Conservation (phyloP, 202 grass and related monocot species). For the Panicum virgatum region DNA sequence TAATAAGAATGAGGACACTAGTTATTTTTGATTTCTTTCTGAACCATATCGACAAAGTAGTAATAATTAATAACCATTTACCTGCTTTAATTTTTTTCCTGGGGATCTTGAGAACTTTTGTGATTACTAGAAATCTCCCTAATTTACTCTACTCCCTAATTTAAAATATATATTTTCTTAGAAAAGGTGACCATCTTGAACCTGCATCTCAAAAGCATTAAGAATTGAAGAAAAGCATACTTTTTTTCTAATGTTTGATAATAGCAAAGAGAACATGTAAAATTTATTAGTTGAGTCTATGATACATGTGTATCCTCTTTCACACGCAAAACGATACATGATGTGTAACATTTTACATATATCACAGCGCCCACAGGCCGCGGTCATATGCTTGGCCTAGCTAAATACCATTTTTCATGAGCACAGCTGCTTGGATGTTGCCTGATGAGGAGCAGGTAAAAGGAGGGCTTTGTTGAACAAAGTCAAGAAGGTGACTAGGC, state of each 20-base stretch:
- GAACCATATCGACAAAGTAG: background rate
- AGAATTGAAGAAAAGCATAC: background rate
- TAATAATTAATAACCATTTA: background rate
- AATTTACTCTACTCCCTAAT: background rate
- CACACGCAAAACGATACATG: background rate
- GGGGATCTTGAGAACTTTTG: background rate
- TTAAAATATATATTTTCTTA: background rate
- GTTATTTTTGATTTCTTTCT: background rate
- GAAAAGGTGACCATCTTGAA: background rate
- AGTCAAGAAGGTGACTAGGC: background rate
- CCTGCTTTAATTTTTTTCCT: background rate
- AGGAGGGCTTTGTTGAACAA: background rate
- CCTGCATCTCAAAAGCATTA: background rate
- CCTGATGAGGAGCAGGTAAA: background rate
- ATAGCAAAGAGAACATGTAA: background rate
- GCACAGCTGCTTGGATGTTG: background rate
- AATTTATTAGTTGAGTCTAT: background rate
- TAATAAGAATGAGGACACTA: background rate
- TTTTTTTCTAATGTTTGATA: background rate
- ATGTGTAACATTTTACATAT: no score
- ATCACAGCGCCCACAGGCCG: background rate
- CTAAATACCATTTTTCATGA: background rate
- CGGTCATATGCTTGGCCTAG: background rate
- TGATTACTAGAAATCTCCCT: background rate
- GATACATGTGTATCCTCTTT: background rate